Percentiles rank a stretch among this genome's conserved stretches.
These are phyloP conservation scores for Globisporangium radiosum DNA, from an alignment of 352 stramenopile genomes.

Conservation along the genomic window DNA sequence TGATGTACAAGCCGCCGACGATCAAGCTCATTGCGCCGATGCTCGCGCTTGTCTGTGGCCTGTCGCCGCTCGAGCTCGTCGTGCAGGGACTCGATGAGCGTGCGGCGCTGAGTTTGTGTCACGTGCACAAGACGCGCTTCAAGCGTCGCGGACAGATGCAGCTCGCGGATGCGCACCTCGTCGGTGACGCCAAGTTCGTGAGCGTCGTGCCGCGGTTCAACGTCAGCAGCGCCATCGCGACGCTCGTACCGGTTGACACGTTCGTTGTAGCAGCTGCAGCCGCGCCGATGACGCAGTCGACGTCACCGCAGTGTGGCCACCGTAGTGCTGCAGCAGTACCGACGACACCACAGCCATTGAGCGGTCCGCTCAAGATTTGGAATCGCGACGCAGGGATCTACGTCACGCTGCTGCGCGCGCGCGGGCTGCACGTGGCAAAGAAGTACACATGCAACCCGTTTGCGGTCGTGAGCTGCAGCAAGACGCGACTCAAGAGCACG, in stretches of 20 bases:
- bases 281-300: not conserved
- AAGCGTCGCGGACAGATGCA: constrained; percentile 72
- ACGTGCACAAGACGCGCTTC: constrained; percentile 50
- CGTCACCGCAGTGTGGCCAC: constrained; percentile 7
- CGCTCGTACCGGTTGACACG: constrained; percentile 17
- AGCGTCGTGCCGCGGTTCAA: constrained; percentile 60
- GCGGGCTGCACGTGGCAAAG: constrained; percentile 45
- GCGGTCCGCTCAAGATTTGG: constrained; percentile 40
- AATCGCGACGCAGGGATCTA: constrained; percentile 39
- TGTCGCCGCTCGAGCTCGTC: constrained; percentile 44
- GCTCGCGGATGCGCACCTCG: constrained; percentile 37
- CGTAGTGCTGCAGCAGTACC: not conserved
- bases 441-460: constrained; percentile 77
- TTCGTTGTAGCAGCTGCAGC: not conserved
- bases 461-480: constrained; percentile 45
- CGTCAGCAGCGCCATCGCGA: constrained; percentile 35
- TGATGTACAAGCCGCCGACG: constrained; percentile 55
- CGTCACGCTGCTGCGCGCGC: constrained; percentile 39
- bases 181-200: constrained; percentile 39
- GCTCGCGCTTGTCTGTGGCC: constrained; percentile 30
- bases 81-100: constrained; percentile 64
- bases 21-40: constrained; percentile 48
- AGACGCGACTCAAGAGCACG: constrained; percentile 50
- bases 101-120: constrained; percentile 26
- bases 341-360: not conserved